Percentiles rank a stretch among this genome's conserved stretches.
phyloP scores from a whole-genome alignment of 2,329 filamentous ascomycete genomes.

The Thelonectria rubi region DNA sequence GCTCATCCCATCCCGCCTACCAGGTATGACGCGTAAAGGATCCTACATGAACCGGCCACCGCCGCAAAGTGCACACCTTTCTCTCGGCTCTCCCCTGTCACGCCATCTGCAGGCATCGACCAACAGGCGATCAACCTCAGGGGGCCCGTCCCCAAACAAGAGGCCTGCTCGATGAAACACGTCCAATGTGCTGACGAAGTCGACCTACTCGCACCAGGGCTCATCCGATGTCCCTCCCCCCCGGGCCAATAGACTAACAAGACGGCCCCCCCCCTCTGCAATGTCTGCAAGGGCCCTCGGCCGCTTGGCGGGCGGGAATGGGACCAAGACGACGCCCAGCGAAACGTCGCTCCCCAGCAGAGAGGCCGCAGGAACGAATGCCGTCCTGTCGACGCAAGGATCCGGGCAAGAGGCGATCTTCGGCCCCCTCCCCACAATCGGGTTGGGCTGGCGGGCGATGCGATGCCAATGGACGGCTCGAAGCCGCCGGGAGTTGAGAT shows the following conservation, averaged over 20 bases:
- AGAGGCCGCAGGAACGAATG: neutral
- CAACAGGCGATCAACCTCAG: conserved; percentile 8
- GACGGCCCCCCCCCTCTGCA: neutral
- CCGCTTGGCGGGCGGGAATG: neutral
- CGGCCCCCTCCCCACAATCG: conserved; percentile 9
- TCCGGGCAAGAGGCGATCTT: conserved; percentile 8
- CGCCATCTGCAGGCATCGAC: conserved; percentile 8
- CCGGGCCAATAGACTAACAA: conserved; percentile 14
- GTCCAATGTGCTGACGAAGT: conserved; percentile 2
- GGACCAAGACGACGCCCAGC: neutral
- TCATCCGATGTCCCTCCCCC: conserved; percentile 1
- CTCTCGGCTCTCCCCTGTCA: neutral
- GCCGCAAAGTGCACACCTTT: neutral
- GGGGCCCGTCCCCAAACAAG: conserved; percentile 14
- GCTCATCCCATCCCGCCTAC: neutral
- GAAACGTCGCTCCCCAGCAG: neutral
- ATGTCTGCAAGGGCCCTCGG: neutral
- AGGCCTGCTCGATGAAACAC: conserved; percentile 12
- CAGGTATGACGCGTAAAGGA: neutral
- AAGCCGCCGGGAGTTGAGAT: conserved; percentile 6
- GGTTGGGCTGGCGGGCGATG: conserved; percentile 1
- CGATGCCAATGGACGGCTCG: neutral
- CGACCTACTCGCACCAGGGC: conserved; percentile 9
- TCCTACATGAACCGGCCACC: conserved; percentile 8
- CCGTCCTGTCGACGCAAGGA: conserved; percentile 5